Base-by-base conservation (phyloP, 331 rosid species). In the Cucumis variabilis region DNA sequence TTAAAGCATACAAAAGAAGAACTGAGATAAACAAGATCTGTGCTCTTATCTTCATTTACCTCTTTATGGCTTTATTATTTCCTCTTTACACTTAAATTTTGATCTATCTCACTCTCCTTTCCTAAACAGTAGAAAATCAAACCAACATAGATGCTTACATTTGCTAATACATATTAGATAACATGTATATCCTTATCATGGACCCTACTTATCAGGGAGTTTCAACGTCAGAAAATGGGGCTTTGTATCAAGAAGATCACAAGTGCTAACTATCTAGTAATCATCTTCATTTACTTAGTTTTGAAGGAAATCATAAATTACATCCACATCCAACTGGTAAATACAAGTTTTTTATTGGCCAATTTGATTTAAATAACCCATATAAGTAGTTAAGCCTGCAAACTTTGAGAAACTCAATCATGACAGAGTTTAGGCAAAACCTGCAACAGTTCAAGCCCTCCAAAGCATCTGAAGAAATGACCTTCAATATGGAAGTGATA, bases 121-220 rank as follows among this genome's bases (percentile, higher is more conserved):
- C 55, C 33, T 13, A 7, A 82, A 82, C 86, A 62, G 73, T 82
- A 28, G 86, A 30, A 82, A 63, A 82, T 82, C 86, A 82, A 23
- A 62, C 86, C 86, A 82, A 63, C 50, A 63, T 82, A 63, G 50
- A 82, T 60, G 73, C 58, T 63, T 60, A 63, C 73, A 82, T 60
- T 33, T 63, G 86, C 86, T 73, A 63, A 33, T 82, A 37, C 58
- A 82, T 63, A 82, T 15, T 60, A 33, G 71, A 82, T 82, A 63
- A 33, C 53, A 82, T 82, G 89, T 70, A 82, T 70, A 81, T 82
- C 87, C 82, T 46, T 8, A 75, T 76, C 89, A 82, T 46, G 89
- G 89, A 81, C 83, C 89, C 89, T 82, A 60, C 89, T 82, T 13
- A 82, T 63, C 76, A 87, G 51, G 15, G 83, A 78, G 46, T 46